Base-by-base conservation (phyloP, 495 filamentous ascomycete species). In the Xylaria acuta region DNA sequence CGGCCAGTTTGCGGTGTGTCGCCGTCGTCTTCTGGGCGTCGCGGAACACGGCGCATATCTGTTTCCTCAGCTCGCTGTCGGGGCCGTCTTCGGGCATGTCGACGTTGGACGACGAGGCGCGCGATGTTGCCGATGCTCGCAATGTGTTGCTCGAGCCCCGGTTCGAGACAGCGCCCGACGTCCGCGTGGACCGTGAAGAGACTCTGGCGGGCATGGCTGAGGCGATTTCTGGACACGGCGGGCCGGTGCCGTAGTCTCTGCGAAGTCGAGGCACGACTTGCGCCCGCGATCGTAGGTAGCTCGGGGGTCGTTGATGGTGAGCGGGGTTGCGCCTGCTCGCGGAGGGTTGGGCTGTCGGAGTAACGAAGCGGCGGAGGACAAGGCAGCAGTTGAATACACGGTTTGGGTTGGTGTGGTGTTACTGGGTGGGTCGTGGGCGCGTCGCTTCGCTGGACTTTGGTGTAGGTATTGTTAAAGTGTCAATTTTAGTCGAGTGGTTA, bases 1-100 rank as follows among this genome's bases (percentile, higher is more conserved):
- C 91, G 25, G 91, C 91, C 0, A 97, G 88, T 77, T 98, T 99
- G 36, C 96, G 86, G 77, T 98, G 97, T 1, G 92, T 92, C 0
- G 94, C 94, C 0, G 93, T 95, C 16, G 92, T 93, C 73, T 90
- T 89, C 79, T 98, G 97, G 30, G 95, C 93, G 75, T 97, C 93
- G 60, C 87, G 88, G 77, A 98, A 98, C 36, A 97, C 88, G 72
- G 86, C 80, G 77, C 90, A 93, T 58, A 97, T 88, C 77, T 93
- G 91, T 41, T 84, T 86, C 77, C 95, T 92, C 70, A 98, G 84
- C 27, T 84, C 87, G 64, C 89, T 93, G 32, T 89, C 84, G 60
- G 90, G 85, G 9, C 90, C 88, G 82, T 97, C 94, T 72, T 91
- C 86, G 47, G 94, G 93, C 51, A 94, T 82, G 51, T 90, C 88